phyloP scores from a whole-genome alignment of 495 filamentous ascomycete genomes.

The Elasticomyces elasticus region DNA sequence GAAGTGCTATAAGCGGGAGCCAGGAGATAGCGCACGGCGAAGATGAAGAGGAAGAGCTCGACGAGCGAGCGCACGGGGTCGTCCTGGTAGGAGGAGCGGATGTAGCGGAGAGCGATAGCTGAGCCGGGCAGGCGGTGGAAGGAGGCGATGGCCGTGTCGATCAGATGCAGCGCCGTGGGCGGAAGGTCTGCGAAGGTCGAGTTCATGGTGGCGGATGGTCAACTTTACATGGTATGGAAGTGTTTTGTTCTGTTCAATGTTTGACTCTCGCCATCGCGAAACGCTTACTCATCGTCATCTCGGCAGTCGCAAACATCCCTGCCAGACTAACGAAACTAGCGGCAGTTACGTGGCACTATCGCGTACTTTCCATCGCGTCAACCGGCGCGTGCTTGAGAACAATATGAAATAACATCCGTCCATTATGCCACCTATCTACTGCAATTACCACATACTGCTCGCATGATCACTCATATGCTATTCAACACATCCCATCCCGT shows the following conservation, averaged over 20 bases:
- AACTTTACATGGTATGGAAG: constrained; percentile 8
- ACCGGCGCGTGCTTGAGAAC: neutral
- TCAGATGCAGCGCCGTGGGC: constrained; percentile 11
- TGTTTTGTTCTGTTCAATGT: neutral
- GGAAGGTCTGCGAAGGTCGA: constrained; percentile 14
- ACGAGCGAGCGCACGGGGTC: constrained; percentile 89
- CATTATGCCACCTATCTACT: neutral
- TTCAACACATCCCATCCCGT: neutral
- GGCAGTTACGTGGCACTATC: neutral
- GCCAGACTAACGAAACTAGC: neutral
- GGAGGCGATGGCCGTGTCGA: constrained; percentile 19
- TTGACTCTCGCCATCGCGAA: neutral
- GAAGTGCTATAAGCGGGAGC: constrained; percentile 82
- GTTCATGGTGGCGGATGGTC: constrained; percentile 5
- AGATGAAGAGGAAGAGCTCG: constrained; percentile 88
- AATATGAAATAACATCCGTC: neutral
- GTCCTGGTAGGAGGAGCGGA: constrained; percentile 94
- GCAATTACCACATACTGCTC: neutral
- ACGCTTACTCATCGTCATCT: neutral
- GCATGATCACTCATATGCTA: neutral
- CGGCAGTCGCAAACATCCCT: neutral
- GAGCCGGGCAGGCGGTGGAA: constrained; percentile 91
- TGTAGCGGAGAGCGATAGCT: constrained; percentile 86
- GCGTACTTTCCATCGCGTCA: too few species aligned
- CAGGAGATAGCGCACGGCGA: constrained; percentile 86